Evolutionary conservation across 345 rosid species (phyloP), one percentile per base, ranked within the genome.

Genomic region (Linum trigynum): DNA sequence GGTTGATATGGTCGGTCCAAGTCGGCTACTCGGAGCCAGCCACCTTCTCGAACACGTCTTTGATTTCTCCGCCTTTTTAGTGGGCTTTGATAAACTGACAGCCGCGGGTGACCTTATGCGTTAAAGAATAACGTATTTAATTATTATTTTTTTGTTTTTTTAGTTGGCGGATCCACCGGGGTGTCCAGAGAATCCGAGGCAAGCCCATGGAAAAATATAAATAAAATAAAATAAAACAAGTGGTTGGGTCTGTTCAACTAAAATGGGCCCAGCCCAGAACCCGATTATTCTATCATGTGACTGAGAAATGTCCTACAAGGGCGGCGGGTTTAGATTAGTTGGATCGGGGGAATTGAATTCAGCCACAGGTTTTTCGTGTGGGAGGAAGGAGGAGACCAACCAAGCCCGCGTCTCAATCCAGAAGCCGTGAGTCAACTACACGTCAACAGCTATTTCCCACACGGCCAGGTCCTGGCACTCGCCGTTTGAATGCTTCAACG

Each of bases 1-100:
- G 67, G 77, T 35, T 14, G 6, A 43, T 12, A 5, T 74, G 73
- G 77, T 61, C 77, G 77, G 77, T 69, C 69, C 38, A 55, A 74
- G 77, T 65, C 72, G 76, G 72, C 71, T 62, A 68, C 53, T 48
- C 32, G 32, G 32, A 23, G 14, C 63, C 65, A 51, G 76, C 61
- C 67, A 50, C 61, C 43, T 64, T 51, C 61, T 68, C 41, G 32
- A 63, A 72, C 71, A 67, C 72, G 76, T 61, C 64, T 73, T 59
- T 12, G 41, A 5, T 17, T 37, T 40, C 55, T 12, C 40, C 39
- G n/a, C 1, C 17, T 37, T 51, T 37, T 37, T 51, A 7, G 10
- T 6, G 9, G 2, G 61, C 36, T 43, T 66, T 12, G 67, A 53
- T 23, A 23, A 23, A 23, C 32, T 23, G 32, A 23, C 32, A 23